Evolutionary conservation across 257 asterid genomes (phyloP), one percentile per base, ranked within the genome.

Genomic region (Scutellaria baicalensis): DNA sequence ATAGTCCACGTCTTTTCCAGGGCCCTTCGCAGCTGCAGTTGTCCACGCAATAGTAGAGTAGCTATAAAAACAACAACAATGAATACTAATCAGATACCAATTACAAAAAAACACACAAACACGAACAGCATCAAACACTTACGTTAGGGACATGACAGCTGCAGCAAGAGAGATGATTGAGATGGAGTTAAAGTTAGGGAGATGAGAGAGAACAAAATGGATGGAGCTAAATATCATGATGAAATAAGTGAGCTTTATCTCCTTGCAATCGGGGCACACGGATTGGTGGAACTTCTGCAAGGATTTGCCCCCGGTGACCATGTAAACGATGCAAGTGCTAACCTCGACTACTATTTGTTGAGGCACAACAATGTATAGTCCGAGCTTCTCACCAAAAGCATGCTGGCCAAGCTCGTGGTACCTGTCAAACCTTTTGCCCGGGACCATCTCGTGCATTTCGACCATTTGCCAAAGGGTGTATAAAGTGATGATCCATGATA

Each of bases 391-490:
- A 1, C 86, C 86, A 40, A 82, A 81, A 0, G 86, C 86, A 8
- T 72, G 36, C 21, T 81, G 85, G 0, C 85, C 85, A 9, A 81
- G 64, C 61, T 81, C 85, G 70, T 81, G 85, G 78, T 81, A 82
- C 76, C 86, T 60, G 31, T 82, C 86, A 64, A 82, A 76, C 76
- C 84, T 76, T 78, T 82, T 82, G 0, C 82, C 86, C 0, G 86
- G 83, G 0, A 82, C 80, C 71, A 73, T 76, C 21, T 82, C 86
- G 62, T 82, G 86, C 86, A 82, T 82, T 13, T 82, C 84, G 6
- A 82, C 86, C 86, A 82, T 82, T 63, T 82, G 84, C 84, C 86
- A 82, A 5, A 82, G 71, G 0, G 86, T 82, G 78, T 79, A 82
- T n/a, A 82, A 59, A 0, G 86, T 82, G 14, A 82, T 74, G n/a